These are phyloP conservation scores for Rauvolfia tetraphylla DNA, from an alignment of 257 asterid genomes.

Conservation along the genomic window DNA sequence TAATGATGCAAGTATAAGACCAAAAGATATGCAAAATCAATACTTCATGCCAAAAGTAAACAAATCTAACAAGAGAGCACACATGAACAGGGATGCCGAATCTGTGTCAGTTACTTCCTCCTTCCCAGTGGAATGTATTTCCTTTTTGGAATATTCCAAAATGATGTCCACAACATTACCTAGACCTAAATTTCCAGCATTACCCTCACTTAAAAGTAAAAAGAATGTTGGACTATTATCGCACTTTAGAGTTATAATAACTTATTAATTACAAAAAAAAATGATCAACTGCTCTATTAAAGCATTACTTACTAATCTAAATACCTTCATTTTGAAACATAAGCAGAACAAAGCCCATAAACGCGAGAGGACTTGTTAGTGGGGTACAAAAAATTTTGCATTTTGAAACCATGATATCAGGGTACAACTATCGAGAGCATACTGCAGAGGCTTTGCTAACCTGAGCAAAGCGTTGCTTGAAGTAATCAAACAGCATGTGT, in stretches of 20 bases:
- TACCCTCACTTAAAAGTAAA: not conserved
- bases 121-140: not conserved
- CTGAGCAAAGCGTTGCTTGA: conserved; percentile 99
- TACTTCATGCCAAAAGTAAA: not conserved
- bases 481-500: conserved; percentile 90
- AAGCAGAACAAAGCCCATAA: not conserved
- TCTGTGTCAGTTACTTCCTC: not conserved
- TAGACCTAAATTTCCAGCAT: not conserved
- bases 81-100: not conserved
- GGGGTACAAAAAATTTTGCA: not conserved
- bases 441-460: conserved; percentile 34
- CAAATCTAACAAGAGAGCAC: not conserved
- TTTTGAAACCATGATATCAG: not conserved
- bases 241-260: not conserved
- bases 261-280: not conserved
- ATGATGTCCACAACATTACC: not conserved
- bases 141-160: not conserved
- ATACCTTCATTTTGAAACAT: not conserved
- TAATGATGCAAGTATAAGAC: conserved; percentile 16
- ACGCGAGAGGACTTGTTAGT: not conserved
- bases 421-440: not conserved
- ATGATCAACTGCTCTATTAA: not conserved
- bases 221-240: not conserved
- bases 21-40: conserved; percentile 12
- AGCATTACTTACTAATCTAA: not conserved